Evolutionary conservation across 2,329 filamentous ascomycete genomes (phyloP).

Genomic region (Microcyclosporella mali): DNA sequence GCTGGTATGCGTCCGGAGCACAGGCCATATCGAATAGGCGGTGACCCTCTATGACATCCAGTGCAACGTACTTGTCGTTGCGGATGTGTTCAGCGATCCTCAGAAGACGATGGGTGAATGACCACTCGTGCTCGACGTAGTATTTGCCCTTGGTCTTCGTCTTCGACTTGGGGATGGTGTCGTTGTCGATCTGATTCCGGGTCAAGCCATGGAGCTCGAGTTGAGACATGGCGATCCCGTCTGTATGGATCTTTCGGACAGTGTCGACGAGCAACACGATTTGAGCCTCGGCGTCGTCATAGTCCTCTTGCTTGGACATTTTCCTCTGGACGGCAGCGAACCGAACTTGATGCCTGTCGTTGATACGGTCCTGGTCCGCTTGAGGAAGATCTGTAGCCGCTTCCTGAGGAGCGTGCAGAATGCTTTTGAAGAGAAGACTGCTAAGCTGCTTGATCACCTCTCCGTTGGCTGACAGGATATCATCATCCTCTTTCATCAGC

Average conservation of each 20-base stretch:
- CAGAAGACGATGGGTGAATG: neutral
- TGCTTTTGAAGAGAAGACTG: too few species aligned
- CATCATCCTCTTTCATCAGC: too few species aligned
- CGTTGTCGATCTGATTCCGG: neutral
- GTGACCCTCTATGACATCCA: neutral
- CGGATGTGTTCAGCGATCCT: neutral
- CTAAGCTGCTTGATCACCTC: too few species aligned
- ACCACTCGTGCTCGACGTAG: neutral
- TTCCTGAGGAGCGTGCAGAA: too few species aligned
- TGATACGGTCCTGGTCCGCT: too few species aligned
- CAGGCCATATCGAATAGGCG: neutral
- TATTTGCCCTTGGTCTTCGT: neutral
- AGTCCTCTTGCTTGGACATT: too few species aligned
- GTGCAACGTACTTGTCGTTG: neutral
- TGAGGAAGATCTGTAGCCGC: too few species aligned
- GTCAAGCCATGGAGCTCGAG: neutral
- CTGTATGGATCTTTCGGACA: neutral
- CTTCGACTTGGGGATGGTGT: neutral
- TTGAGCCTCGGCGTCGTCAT: slow-evolving; percentile 22
- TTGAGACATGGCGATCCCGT: neutral
- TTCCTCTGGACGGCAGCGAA: too few species aligned
- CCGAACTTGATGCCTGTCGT: too few species aligned
- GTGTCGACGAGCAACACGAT: slow-evolving; percentile 14
- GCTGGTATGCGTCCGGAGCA: neutral
- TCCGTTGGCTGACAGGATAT: too few species aligned